Conservation (phyloP, 257 asterid genomes). For the Rehmannia glutinosa region DNA sequence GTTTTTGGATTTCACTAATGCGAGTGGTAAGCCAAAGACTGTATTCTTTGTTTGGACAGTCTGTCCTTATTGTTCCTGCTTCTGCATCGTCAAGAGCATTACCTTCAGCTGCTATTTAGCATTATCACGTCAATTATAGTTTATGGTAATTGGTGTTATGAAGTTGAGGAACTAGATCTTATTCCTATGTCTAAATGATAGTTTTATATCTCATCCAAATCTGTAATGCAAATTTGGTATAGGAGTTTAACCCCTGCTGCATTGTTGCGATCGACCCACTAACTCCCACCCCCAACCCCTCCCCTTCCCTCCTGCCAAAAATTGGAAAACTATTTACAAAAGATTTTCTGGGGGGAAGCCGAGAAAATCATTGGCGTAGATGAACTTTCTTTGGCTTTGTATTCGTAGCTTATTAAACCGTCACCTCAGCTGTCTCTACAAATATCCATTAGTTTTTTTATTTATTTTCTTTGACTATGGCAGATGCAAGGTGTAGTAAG, state of each 20-base stretch:
- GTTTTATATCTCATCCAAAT: background rate
- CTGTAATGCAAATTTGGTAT: background rate
- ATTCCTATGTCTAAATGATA: background rate
- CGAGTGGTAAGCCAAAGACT: constrained; percentile 62
- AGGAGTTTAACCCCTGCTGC: background rate
- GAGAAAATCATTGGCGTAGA: background rate
- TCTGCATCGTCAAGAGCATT: background rate
- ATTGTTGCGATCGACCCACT: background rate
- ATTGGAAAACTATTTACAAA: no score
- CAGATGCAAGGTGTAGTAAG: constrained; percentile 94
- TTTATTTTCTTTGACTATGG: constrained; percentile 16
- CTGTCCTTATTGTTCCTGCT: background rate
- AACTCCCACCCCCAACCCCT: background rate
- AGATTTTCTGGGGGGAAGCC: background rate
- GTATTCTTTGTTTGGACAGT: background rate
- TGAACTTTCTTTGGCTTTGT: background rate
- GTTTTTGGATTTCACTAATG: constrained; percentile 89
- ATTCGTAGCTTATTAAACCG: background rate
- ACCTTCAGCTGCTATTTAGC: background rate
- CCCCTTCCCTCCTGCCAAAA: no score
- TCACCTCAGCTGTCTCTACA: background rate
- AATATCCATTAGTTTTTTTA: background rate
- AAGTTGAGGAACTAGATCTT: background rate
- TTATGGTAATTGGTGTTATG: background rate
- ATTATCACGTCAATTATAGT: constrained; percentile 1